Base-by-base conservation (phyloP, 306 rosid genomes). In the Quercus alba region DNA sequence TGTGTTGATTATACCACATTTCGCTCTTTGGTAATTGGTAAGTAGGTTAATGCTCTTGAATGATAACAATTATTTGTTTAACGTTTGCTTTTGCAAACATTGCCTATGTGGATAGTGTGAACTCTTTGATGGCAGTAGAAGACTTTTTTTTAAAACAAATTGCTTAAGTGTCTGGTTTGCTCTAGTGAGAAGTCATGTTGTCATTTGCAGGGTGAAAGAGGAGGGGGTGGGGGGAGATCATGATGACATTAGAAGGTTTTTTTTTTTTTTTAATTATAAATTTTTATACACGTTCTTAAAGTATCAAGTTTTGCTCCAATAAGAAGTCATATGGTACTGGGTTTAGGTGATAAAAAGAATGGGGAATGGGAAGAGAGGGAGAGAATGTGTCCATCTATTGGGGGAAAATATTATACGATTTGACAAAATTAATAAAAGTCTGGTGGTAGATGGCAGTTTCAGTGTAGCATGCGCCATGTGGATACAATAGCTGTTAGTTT, bases 1-100 rank as follows among this genome's bases (percentile, higher is more conserved):
- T 89, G 97, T 30, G 91, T 94, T 70, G 97, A 94, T 11, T 94
- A 94, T 84, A 92, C 98, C 54, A 90, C 98, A 66, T 94, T 94
- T 83, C 94, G 87, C 59, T 78, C 86, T 71, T 58, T 89, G 56
- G 84, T 76, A 61, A 28, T 81, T 69, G 94, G 98, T 92, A 63
- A 78, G 84, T 69, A 67, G 73, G 70, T 62, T 41, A 33, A 30
- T 13, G 31, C 59, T 67, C 52, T 33, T 67, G 23, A 18, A 23
- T 83, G 70, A 69, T 62, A 56, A 71, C 76, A 35, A 25, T 62
- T 26, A 35, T 72, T 25, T 23, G 31, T 52, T 72, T 62, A 19
- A 33, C 58, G 38, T 8, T 62, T 59, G 73, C 72, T 66, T 4
- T 30, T 61, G 6, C 72, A 18, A 17, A 74, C 44, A 51, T 57